Base-by-base conservation (phyloP, 208 protist genomes). In the Endotrypanum monterogeii region DNA sequence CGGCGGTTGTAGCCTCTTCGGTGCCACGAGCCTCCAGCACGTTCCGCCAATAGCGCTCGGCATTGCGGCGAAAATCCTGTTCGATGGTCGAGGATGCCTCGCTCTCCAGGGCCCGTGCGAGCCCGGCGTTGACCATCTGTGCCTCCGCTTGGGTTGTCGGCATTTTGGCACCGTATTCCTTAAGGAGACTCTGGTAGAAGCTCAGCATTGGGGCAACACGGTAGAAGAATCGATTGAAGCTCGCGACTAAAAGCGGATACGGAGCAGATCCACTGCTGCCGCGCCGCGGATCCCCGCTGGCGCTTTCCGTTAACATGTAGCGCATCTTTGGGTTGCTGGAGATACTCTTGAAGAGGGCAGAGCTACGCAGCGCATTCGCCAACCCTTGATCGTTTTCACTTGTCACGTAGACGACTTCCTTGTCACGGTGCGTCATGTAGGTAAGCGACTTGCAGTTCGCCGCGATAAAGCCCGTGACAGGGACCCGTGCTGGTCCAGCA, bases 31-130 rank as follows among this genome's bases (percentile, higher is more conserved):
- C 90, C 12, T 96, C 90, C 28, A 96, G 67, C 35, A 96, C 83
- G 57, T 87, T 88, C 39, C 89, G 86, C 90, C 92, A 96, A 83
- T 96, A 95, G 55, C 92, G 86, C 73, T 96, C 90, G 65, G 90
- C 87, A 74, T 96, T 96, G 44, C 89, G 84, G 44, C 90, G 85
- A 77, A 96, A 96, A 51, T 96, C 90, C 68, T 74, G 71, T 76
- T 96, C 92, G 35, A 95, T 87, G n/a, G 78, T 78, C 14, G 83
- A 73, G 39, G 83, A 86, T 50, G 79, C 79, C 73, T 96, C 92
- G 48, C 46, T 83, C 11, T 95, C 85, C 39, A 94, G 68, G 18
- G 85, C 73, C 6, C 84, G 83, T 1, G 79, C 58, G 18, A 96
- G 82, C 2, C 79, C 83, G 16, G 56, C 39, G 67, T 88, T 84